A percentile compares a stretch with the other conserved stretches of the same genome.
These are phyloP conservation scores for Amyloporia xantha DNA, from an alignment of 768 basidiomycete species.

Conservation along the genomic window DNA sequence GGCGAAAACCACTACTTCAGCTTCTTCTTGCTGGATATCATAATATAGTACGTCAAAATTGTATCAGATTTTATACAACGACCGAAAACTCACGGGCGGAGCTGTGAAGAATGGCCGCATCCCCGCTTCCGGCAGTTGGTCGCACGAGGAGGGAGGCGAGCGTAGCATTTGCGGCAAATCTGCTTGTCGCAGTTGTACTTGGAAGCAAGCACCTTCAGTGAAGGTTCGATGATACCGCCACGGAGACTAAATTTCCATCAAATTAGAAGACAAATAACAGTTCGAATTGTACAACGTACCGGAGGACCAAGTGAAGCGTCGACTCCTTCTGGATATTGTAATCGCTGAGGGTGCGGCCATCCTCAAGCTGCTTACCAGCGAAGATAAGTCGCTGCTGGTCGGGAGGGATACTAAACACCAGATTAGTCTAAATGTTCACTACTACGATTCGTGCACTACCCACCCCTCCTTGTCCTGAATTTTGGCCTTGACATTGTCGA, in stretches of 20 bases:
- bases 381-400: conserved; percentile 96
- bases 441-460: conserved; percentile 7
- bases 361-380: conserved; percentile 98
- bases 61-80: no score
- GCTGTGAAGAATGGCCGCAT: conserved; percentile 86
- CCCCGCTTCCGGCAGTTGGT: conserved; percentile 98
- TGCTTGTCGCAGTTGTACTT: conserved; percentile 99
- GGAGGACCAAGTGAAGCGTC: conserved; percentile 94
- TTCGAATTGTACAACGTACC: conserved; percentile 41
- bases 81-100: conserved; percentile 83
- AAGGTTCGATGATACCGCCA: conserved; percentile 99
- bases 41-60: no score
- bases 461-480: conserved; percentile 77
- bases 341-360: conserved; percentile 92
- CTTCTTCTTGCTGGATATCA: conserved; percentile 77
- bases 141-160: conserved; percentile 97
- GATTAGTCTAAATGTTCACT: background rate
- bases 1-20: conserved; percentile 63
- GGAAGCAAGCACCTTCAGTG: conserved; percentile 91
- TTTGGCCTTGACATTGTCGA: conserved; percentile 90
- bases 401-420: conserved; percentile 68
- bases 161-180: conserved; percentile 99
- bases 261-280: conserved; percentile 1
- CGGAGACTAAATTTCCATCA: conserved; percentile 56
- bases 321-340: conserved; percentile 99